Evolutionary conservation across 805 yeast species (phyloP), one percentile per base, ranked within the genome.

Genomic region (Starmerella riodocensis): DNA sequence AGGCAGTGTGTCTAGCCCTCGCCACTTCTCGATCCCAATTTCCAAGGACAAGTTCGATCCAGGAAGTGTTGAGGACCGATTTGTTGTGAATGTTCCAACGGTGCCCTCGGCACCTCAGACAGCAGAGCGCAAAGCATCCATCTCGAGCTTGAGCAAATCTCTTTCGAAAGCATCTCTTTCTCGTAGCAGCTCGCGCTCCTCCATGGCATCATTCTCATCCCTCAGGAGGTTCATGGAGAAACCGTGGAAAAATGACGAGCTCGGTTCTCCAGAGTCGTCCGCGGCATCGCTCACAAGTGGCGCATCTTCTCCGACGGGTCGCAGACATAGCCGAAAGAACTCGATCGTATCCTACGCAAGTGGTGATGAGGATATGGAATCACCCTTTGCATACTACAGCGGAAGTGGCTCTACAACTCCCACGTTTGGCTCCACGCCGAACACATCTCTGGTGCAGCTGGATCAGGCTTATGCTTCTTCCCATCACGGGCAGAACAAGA

Each of bases 31-130:
- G 17, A 33, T 42, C 16, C 37, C 51, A 26, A 35, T 44, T n/a
- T 6, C 40, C 20, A 42, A 50, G 11, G 50, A 43, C 19, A 38
- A 41, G 23, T 37, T 41, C 35, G 38, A 35, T 16, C 45, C 51
- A 9, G 27, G 41, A 2, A 46, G 51, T 31, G 56, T 85, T n/a
- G 95, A 84, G 54, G 80, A 93, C 13, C 67, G 94, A 31, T 84
- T 85, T 54, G 74, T 85, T 36, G 78, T 85, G 29, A 80, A 93
- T 9, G 74, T 82, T 52, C 91, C 78, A 45, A 71, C 80, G 39
- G 73, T 76, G 53, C 31, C 59, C n/a, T n/a, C n/a, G n/a, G n/a
- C n/a, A 46, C 36, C 49, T 43, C 26, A 34, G 40, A 37, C 47
- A 34, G 34, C 36, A 37, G 23, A 37, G 40, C 30, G 39, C 24